Conservation (phyloP, 2,329 filamentous ascomycete species). For the Hypoxylon sp. region DNA sequence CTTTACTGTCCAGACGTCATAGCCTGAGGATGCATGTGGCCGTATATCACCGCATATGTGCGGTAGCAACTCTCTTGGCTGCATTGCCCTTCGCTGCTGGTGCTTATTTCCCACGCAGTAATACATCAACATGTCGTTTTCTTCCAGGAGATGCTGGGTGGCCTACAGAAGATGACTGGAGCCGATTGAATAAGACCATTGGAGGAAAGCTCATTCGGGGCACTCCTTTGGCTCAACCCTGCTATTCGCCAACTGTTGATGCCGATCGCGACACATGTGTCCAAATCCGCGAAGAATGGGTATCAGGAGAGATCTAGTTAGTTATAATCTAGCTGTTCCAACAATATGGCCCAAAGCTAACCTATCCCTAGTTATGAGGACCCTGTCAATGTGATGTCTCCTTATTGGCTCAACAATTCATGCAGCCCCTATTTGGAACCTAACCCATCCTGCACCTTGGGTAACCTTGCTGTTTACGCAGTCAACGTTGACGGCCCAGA, state of each 20-base stretch:
- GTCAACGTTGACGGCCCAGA: constrained; percentile 24
- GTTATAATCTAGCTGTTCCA: constrained; percentile 53
- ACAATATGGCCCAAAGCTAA: not conserved
- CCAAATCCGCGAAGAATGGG: constrained; percentile 49
- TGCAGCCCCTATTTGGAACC: constrained; percentile 37
- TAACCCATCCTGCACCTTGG: constrained; percentile 22
- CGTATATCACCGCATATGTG: constrained; percentile 2
- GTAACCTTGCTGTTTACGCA: constrained; percentile 34
- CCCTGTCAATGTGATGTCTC: constrained; percentile 39
- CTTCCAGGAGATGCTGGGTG: constrained; percentile 33
- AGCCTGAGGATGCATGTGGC: constrained; percentile 3
- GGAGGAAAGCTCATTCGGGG: constrained; percentile 8
- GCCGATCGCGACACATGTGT: constrained; percentile 36
- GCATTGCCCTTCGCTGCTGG: constrained; percentile 7
- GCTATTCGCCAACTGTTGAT: constrained; percentile 5
- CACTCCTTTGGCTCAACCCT: constrained; percentile 1
- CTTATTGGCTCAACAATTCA: constrained; percentile 42
- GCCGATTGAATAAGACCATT: constrained; percentile 1
- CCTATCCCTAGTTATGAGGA: constrained; percentile 18
- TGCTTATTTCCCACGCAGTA: constrained; percentile 5
- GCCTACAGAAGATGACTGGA: constrained; percentile 12
- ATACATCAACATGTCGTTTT: constrained; percentile 8
- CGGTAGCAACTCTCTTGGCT: not conserved
- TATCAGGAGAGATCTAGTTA: not conserved
- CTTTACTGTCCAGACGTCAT: not conserved